Evolutionary conservation across 495 filamentous ascomycete genomes (phyloP).

Genomic region (Jackrogersella minutella): DNA sequence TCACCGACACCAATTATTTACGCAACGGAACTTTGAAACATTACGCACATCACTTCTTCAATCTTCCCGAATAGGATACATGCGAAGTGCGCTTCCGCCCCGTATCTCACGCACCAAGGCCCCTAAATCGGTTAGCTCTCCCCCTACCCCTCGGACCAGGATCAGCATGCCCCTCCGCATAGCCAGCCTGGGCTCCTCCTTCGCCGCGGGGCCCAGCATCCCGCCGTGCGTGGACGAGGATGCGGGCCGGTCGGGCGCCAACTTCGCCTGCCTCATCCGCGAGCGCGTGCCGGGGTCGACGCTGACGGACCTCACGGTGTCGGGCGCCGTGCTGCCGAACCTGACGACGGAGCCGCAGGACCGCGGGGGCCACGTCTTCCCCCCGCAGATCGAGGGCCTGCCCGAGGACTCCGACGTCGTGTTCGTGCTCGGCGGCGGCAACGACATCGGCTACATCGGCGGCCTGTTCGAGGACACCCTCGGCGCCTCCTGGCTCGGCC

Average conservation of each 20-base stretch:
- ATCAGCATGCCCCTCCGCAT: conserved; percentile 45
- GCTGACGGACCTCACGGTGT: conserved; percentile 54
- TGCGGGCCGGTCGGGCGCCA: conserved; percentile 51
- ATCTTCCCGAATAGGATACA: not conserved
- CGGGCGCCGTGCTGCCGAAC: conserved; percentile 55
- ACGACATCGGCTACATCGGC: conserved; percentile 57
- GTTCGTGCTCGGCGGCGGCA: conserved; percentile 48
- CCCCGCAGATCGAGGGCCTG: conserved; percentile 50
- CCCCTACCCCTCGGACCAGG: not conserved
- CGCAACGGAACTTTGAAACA: not conserved
- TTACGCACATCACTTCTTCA: not conserved
- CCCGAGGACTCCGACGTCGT: conserved; percentile 51
- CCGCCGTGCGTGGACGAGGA: conserved; percentile 44
- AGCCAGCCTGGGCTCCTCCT: conserved; percentile 52
- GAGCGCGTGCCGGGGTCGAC: conserved; percentile 32
- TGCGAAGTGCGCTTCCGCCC: conserved; percentile 4
- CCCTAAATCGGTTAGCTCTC: not conserved
- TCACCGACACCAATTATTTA: not conserved
- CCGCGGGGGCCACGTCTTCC: conserved; percentile 39
- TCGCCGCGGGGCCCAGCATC: conserved; percentile 57
- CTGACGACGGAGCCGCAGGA: conserved; percentile 50
- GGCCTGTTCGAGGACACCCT: conserved; percentile 49
- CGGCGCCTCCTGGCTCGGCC: conserved; percentile 25
- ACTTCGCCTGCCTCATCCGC: conserved; percentile 54
- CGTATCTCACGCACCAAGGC: not conserved